Base-by-base conservation (phyloP, 1,284 basidiomycete genomes). In the Waitea zeae region DNA sequence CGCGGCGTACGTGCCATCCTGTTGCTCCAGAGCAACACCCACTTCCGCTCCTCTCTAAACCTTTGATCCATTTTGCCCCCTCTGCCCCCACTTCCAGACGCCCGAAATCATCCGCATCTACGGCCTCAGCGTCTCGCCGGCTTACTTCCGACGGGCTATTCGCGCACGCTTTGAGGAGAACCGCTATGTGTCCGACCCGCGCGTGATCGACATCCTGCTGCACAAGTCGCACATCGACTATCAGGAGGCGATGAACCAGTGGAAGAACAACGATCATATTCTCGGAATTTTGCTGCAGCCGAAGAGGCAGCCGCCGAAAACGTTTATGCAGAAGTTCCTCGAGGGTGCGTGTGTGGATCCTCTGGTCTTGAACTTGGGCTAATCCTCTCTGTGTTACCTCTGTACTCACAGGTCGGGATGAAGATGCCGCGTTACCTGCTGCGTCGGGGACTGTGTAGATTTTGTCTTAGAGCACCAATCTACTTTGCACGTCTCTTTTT, bases 221-320 rank as follows among this genome's bases (percentile, higher is more conserved):
- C 69, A 80, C 54, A 97, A 97, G 67, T 71, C 72, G 41, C 64
- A 77, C 42, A 78, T 78, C 57, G 90, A 96, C 48, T 90, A 77
- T 52, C 95, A 98, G 63, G 95, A 92, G 65, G 81, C 82, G 32
- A 69, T 95, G 66, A 96, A 96, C 52, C 70, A 69, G 45, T 96
- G 90, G 90, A 92, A 92, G 54, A 81, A 86, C 61, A 61, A 62
- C 28, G 77, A 82, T 41, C 81, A 84, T 49, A 58, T 86, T 17
- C 54, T 75, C 50, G 79, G 77, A 4, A 65, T 79, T 22, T 48
- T 82, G 33, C 54, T 82, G 40, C 53, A 65, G 39, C 51, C 54
- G 3, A 56, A 61, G 33, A 55, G 61, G 32, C 57, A 67, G 39
- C 67, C 68, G 5, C 60, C 61, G 44, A 65, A 67, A 45, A 70